phyloP scores from a whole-genome alignment of 1,139 yeast genomes.

The Pneumocystis wakefieldiae region DNA sequence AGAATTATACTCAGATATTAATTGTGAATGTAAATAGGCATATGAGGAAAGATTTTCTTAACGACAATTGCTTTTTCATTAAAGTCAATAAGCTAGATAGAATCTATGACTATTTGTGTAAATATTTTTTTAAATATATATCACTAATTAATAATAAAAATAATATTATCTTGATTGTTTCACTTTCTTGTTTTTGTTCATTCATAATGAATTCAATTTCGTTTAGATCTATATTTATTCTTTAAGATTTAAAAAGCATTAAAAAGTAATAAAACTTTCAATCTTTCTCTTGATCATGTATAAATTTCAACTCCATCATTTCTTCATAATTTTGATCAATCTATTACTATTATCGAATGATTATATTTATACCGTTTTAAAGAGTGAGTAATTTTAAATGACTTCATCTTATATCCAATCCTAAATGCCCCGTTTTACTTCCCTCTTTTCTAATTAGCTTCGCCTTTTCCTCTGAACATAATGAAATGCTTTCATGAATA shows the following conservation, averaged over 20 bases:
- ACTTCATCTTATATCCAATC: slow-evolving; percentile 61
- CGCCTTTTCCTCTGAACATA: slow-evolving; percentile 82
- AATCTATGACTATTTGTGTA: slow-evolving; percentile 28
- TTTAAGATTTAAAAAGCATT: background rate
- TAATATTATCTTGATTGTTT: slow-evolving; percentile 19
- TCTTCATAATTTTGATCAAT: background rate
- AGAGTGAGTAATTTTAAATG: slow-evolving; percentile 55
- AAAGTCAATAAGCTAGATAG: slow-evolving; percentile 25
- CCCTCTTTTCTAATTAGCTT: slow-evolving; percentile 55
- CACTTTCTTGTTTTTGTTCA: slow-evolving; percentile 27
- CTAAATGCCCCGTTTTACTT: slow-evolving; percentile 67
- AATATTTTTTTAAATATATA: slow-evolving; percentile 19
- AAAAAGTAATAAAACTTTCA: background rate
- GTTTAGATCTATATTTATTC: background rate
- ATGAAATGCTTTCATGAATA: slow-evolving; percentile 73
- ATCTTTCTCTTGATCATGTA: background rate
- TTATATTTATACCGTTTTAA: slow-evolving; percentile 36
- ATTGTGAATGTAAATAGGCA: background rate
- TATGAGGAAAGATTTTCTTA: slow-evolving; percentile 35
- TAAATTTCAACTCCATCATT: background rate
- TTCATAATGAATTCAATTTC: slow-evolving; percentile 17
- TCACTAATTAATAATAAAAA: background rate
- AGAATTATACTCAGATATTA: slow-evolving; percentile 29
- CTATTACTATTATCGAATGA: background rate
- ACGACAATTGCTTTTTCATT: slow-evolving; percentile 36